A percentile compares a stretch with the other conserved stretches of the same genome.
Evolutionary conservation across 2,329 filamentous ascomycete species (phyloP).

Genomic region (Trichocomaceae sp.): DNA sequence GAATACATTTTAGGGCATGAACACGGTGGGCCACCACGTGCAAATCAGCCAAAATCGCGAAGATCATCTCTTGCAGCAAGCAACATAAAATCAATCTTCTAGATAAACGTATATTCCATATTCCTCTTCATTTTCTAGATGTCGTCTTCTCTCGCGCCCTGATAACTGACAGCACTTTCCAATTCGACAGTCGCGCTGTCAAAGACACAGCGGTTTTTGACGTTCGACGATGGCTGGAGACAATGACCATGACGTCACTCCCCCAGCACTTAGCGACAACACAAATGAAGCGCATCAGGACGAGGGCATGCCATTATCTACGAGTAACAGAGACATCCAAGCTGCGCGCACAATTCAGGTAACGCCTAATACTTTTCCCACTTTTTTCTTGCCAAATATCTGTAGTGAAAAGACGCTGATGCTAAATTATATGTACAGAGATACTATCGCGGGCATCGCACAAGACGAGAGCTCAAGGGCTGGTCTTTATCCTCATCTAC

Average conservation of each 20-base stretch:
- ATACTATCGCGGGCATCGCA: slow-evolving; percentile 14
- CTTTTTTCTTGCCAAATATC: neutral
- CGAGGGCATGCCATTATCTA: neutral
- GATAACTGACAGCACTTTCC: neutral
- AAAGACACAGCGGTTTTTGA: too few species aligned
- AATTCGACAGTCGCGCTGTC: neutral
- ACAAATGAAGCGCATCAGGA: neutral
- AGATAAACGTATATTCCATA: too few species aligned
- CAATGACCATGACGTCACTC: slow-evolving; percentile 8
- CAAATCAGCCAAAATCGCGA: slow-evolving; percentile 2
- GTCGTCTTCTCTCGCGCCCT: too few species aligned
- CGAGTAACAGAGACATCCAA: neutral
- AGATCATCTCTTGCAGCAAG: neutral
- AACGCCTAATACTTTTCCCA: neutral
- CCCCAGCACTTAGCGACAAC: neutral
- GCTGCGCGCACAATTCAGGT: slow-evolving; percentile 10
- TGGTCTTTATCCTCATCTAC: slow-evolving; percentile 12
- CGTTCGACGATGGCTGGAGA: neutral
- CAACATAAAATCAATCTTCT: too few species aligned
- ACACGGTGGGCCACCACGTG: neutral
- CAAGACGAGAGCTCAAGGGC: slow-evolving; percentile 14
- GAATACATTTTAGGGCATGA: too few species aligned
- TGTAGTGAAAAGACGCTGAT: neutral
- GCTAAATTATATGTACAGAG: slow-evolving; percentile 3
- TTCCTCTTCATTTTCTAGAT: too few species aligned